Evolutionary conservation across 2,329 filamentous ascomycete genomes (phyloP).

Genomic region (Colletotrichum costaricense): DNA sequence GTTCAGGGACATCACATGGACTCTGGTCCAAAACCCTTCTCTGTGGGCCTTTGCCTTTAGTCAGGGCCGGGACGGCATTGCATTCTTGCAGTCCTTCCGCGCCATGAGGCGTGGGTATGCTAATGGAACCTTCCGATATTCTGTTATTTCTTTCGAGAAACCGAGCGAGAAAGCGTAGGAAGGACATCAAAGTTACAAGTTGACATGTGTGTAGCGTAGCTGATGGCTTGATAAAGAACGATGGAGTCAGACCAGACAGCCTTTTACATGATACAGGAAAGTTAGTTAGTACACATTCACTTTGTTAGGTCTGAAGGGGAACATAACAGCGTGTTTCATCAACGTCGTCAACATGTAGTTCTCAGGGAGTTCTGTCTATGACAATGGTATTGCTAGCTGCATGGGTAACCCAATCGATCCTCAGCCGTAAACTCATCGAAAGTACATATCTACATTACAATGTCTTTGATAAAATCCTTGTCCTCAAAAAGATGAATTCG

Average conservation of each 20-base stretch:
- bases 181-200: not conserved
- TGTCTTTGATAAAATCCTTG: not conserved
- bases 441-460: not conserved
- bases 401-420: not conserved
- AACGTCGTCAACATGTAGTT: too few species aligned
- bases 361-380: not conserved
- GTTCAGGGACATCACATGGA: slow-evolving; percentile 71
- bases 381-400: not conserved
- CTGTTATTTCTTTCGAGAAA: slow-evolving; percentile 68
- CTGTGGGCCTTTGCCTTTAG: slow-evolving; percentile 71
- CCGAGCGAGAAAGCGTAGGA: not conserved
- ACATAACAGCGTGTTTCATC: too few species aligned
- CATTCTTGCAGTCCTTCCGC: slow-evolving; percentile 70
- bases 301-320: too few species aligned
- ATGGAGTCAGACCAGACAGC: not conserved
- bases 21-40: slow-evolving; percentile 67
- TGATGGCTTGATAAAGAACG: not conserved
- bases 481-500: not conserved
- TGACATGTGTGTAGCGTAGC: not conserved
- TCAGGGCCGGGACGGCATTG: slow-evolving; percentile 69
- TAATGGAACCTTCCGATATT: slow-evolving; percentile 68
- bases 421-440: not conserved
- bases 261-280: too few species aligned
- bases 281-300: too few species aligned
- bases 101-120: slow-evolving; percentile 71